phyloP scores from a whole-genome alignment of 2,329 filamentous ascomycete genomes.

The Davidsoniella eucalypti region DNA sequence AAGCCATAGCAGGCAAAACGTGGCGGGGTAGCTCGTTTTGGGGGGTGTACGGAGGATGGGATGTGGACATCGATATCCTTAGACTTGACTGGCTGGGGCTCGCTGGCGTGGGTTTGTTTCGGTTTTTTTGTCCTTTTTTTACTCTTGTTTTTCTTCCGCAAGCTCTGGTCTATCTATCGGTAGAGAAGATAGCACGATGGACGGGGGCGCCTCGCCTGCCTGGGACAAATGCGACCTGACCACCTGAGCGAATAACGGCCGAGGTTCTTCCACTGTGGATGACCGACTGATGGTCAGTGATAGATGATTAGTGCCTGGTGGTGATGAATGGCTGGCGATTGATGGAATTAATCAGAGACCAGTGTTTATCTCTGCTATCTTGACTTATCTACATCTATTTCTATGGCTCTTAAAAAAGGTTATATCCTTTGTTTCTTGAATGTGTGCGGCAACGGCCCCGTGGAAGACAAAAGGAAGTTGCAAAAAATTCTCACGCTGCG shows the following conservation, averaged over 20 bases:
- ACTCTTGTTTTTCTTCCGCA: not conserved
- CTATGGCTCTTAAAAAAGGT: not conserved
- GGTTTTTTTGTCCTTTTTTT: not conserved
- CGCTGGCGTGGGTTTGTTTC: not conserved
- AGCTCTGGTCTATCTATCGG: not conserved
- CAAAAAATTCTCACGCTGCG: not conserved
- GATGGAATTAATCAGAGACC: not conserved
- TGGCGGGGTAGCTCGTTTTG: slow-evolving; percentile 4
- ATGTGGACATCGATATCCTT: not conserved
- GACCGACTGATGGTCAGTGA: not conserved
- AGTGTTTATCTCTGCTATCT: not conserved
- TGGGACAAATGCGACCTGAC: not conserved
- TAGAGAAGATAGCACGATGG: not conserved
- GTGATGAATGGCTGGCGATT: not conserved
- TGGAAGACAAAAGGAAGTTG: not conserved
- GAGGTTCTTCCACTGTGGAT: slow-evolving; percentile 8
- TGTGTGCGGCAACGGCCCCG: too few species aligned
- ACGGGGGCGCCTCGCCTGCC: not conserved
- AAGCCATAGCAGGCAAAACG: slow-evolving; percentile 1
- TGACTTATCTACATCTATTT: not conserved
- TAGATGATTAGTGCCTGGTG: not conserved
- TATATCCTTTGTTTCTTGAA: not conserved
- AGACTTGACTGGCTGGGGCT: too few species aligned
- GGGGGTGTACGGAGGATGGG: not conserved
- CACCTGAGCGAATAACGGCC: slow-evolving; percentile 12